These are phyloP conservation scores for Symmetrospora coprosmae DNA, from an alignment of 768 basidiomycete genomes.

Conservation along the genomic window DNA sequence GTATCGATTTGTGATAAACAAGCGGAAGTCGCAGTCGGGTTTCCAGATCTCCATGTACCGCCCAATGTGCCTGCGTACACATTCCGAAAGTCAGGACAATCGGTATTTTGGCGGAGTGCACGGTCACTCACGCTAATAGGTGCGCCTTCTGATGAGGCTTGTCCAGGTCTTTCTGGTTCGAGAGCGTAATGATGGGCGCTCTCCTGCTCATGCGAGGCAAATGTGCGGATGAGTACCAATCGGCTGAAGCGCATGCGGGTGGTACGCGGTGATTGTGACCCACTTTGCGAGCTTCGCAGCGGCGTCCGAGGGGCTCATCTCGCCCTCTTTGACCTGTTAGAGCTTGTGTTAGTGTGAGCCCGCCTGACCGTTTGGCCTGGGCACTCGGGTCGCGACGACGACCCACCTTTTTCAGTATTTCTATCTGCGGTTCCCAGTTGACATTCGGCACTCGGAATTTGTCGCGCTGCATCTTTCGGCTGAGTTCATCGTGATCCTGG, in stretches of 20 bases:
- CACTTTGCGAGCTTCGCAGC: neutral
- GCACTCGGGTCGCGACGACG: no score
- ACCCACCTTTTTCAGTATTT: neutral
- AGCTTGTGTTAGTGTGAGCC: neutral
- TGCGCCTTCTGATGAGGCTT: neutral
- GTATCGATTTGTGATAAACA: slow-evolving; percentile 3
- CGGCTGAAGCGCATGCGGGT: no score
- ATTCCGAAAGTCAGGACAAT: neutral
- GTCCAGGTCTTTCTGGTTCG: neutral
- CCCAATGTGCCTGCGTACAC: neutral
- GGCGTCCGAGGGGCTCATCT: neutral
- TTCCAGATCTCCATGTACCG: slow-evolving; percentile 12
- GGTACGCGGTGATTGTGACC: neutral
- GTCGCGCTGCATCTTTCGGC: slow-evolving; percentile 10
- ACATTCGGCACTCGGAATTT: neutral
- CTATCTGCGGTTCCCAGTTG: neutral
- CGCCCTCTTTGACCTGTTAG: neutral
- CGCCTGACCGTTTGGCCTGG: no score
- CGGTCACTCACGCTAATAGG: neutral
- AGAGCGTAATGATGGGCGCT: neutral
- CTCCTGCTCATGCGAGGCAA: no score
- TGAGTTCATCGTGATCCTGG: slow-evolving; percentile 3
- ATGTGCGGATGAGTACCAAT: no score
- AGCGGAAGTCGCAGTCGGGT: slow-evolving; percentile 2
- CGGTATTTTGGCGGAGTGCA: neutral